Evolutionary conservation across 2,329 filamentous ascomycete species (phyloP).

Genomic region (Zymoseptoria brevis): DNA sequence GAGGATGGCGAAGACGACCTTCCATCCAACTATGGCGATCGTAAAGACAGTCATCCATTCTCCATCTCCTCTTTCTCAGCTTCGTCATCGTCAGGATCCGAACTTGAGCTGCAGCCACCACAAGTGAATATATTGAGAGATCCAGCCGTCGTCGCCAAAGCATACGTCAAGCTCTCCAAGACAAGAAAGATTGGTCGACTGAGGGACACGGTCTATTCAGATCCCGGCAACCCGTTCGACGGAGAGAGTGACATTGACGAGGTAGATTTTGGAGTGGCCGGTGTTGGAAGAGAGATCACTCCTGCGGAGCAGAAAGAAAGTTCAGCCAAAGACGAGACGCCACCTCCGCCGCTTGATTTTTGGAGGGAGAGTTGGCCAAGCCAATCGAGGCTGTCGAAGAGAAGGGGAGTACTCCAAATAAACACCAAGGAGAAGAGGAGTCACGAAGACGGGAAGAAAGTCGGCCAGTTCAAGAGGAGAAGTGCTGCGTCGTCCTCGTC

Average conservation of each 20-base stretch:
- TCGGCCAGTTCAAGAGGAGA: neutral
- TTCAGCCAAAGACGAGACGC: neutral
- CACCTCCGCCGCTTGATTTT: slow-evolving; percentile 1
- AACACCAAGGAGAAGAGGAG: neutral
- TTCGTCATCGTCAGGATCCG: neutral
- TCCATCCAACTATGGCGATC: neutral
- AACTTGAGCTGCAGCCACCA: neutral
- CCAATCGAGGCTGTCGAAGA: neutral
- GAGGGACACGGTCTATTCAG: slow-evolving; percentile 20
- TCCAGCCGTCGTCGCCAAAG: neutral
- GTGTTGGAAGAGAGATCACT: neutral
- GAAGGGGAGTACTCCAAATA: neutral
- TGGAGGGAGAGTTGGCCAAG: slow-evolving; percentile 1
- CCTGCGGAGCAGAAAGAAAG: neutral
- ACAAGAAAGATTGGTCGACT: slow-evolving; percentile 8
- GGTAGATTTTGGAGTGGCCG: neutral
- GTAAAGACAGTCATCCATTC: neutral
- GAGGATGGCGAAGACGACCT: neutral
- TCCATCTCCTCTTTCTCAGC: neutral
- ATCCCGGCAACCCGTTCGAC: slow-evolving; percentile 23
- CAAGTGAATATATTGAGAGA: neutral
- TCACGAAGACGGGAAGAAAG: neutral
- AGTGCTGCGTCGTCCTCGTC: neutral
- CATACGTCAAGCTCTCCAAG: slow-evolving; percentile 6
- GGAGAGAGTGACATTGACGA: neutral